Conservation (phyloP, 495 filamentous ascomycete genomes). For the Trichoderma gamsii region DNA sequence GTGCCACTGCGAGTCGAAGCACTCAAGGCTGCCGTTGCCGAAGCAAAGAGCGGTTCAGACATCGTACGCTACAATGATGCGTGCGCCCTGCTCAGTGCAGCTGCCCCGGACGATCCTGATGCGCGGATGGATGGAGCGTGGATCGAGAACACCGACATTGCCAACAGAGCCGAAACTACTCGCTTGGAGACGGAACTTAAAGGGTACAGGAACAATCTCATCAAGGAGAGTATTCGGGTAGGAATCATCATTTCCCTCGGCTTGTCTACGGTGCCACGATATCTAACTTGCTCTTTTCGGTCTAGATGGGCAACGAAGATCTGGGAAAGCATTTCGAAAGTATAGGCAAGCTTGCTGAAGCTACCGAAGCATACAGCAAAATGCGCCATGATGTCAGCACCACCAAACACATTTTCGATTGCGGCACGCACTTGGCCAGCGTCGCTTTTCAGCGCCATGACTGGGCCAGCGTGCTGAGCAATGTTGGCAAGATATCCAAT, state of each 20-base stretch:
- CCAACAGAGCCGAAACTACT: conserved; percentile 61
- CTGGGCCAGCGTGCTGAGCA: conserved; percentile 51
- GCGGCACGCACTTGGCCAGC: conserved; percentile 37
- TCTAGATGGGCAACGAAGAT: conserved; percentile 44
- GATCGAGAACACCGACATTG: conserved; percentile 55
- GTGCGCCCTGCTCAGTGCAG: conserved; percentile 54
- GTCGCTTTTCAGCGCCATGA: conserved; percentile 40
- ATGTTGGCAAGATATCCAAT: conserved; percentile 60
- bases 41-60: conserved; percentile 75
- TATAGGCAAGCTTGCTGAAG: conserved; percentile 36
- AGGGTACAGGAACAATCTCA: conserved; percentile 93
- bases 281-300: not conserved
- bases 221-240: conserved; percentile 95
- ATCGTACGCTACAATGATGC: conserved; percentile 63
- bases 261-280: not conserved
- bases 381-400: conserved; percentile 46
- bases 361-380: conserved; percentile 36
- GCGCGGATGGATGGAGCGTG: conserved; percentile 62
- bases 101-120: conserved; percentile 62
- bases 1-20: conserved; percentile 73
- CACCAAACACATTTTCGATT: conserved; percentile 36
- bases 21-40: conserved; percentile 65
- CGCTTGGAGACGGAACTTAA: conserved; percentile 76
- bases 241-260: conserved; percentile 20
- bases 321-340: conserved; percentile 41